Base-by-base conservation (phyloP, 371 early-diverging fungal species). In the Nematocida ausubeli region DNA sequence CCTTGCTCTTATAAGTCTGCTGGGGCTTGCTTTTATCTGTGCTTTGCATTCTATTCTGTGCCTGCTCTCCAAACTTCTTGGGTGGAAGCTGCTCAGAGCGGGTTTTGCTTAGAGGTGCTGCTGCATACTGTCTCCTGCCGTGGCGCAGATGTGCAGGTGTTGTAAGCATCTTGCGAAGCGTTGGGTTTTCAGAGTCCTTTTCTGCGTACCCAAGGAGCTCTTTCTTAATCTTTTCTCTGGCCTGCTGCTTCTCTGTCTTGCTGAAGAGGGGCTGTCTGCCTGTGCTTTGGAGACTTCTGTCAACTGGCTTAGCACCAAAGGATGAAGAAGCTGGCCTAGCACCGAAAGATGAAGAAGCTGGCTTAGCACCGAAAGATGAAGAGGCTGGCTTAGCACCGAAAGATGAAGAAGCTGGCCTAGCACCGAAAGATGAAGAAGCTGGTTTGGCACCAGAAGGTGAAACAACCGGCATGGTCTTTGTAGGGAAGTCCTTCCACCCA, bases 401-500 rank as follows among this genome's bases (percentile, higher is more conserved):
- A 44, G 1, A 44, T 44, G 47, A 44, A n/a, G n/a, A n/a, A n/a
- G n/a, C n/a, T n/a, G n/a, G n/a, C n/a, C n/a, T n/a, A n/a, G n/a
- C n/a, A 9, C 47, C 47, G 1, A 19, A 9, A 44, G 47, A 9
- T 44, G 0, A 1, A 44, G 14, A 14, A 19, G 47, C 9, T 44
- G 1, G 47, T 44, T 19, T 19, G 9, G 47, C 1, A 44, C 14
- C 19, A 19, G 47, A 44, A 14, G 9, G 14, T 44, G 47, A 44
- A 14, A 57, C 57, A 57, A 69, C 57, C 7, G 70, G 70, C 70
- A 69, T 69, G 14, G 24, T 28, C 28, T 57, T 34, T 22, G 70
- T 69, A 3, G 70, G 55, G 34, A 39, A 69, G 70, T 55, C 70
- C 26, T 40, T 37, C 57, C 57, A 52, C 32, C 35, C 35, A 4